These are phyloP conservation scores for Angomonas ambiguus DNA, from an alignment of 208 protist species.

Conservation along the genomic window DNA sequence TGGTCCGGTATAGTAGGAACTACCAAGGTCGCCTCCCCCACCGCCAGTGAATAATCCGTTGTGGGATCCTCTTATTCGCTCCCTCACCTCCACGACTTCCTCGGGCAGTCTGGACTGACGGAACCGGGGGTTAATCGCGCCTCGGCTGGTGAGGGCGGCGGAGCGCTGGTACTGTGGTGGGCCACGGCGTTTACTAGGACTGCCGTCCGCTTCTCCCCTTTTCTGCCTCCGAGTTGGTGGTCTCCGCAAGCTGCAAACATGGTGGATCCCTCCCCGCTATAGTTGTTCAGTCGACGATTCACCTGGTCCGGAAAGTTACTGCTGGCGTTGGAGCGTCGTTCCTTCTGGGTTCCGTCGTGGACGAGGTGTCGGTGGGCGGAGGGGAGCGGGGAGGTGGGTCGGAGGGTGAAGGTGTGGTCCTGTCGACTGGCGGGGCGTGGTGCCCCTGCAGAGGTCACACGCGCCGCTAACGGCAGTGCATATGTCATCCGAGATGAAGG, in stretches of 20 bases:
- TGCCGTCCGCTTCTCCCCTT: neutral
- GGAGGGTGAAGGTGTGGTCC: neutral
- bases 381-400: neutral
- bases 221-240: too few relatives aligned
- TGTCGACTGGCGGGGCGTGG: neutral
- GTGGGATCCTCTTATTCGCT: neutral
- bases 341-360: neutral
- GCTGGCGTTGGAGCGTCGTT: neutral
- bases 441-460: neutral
- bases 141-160: conserved; percentile 18
- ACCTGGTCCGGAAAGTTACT: neutral
- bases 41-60: conserved; percentile 2
- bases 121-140: conserved; percentile 9
- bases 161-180: conserved; percentile 5
- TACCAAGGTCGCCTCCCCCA: neutral
- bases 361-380: neutral
- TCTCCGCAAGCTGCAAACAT: too few relatives aligned
- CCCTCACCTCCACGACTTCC: neutral
- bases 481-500: neutral
- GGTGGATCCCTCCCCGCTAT: too few relatives aligned
- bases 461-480: neutral
- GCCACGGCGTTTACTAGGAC: neutral
- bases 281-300: neutral
- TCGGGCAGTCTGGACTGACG: neutral
- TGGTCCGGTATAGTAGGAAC: too few relatives aligned